These are phyloP conservation scores for Aulographum hederae DNA, from an alignment of 2,329 filamentous ascomycete species.

Conservation along the genomic window DNA sequence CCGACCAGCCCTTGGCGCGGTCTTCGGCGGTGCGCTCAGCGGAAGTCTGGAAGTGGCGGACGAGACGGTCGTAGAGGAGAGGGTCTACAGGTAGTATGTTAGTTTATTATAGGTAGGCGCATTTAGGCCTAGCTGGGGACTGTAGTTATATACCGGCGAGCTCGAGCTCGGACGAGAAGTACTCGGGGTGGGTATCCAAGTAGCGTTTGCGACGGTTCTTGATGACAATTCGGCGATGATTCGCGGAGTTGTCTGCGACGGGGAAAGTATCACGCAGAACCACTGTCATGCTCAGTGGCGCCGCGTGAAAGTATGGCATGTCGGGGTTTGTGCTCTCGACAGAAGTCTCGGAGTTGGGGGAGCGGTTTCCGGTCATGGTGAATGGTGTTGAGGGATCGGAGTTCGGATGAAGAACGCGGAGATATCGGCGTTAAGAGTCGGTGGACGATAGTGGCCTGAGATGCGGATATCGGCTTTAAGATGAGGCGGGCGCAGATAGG, in stretches of 20 bases:
- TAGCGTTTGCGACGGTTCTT: constrained; percentile 69
- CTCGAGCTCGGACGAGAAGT: constrained; percentile 46
- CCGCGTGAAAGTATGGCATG: constrained; percentile 5
- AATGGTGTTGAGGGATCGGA: too few species aligned
- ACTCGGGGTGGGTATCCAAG: constrained; percentile 52
- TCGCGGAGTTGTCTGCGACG: constrained; percentile 9
- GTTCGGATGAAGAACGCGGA: too few species aligned
- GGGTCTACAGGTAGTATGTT: constrained; percentile 35
- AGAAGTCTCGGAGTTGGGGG: too few species aligned
- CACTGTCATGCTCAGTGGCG: neutral
- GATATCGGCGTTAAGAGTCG: too few species aligned
- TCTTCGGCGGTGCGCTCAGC: constrained; percentile 58
- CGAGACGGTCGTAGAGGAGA: constrained; percentile 61
- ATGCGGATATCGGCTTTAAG: too few species aligned
- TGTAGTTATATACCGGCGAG: constrained; percentile 29
- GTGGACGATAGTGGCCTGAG: too few species aligned
- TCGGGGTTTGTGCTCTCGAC: neutral
- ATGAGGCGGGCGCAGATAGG: too few species aligned
- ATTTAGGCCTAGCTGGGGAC: too few species aligned
- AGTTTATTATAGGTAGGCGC: constrained; percentile 2
- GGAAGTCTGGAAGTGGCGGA: constrained; percentile 58
- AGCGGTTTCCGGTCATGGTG: too few species aligned
- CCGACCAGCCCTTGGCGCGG: constrained; percentile 57
- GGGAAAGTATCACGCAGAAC: constrained; percentile 5
- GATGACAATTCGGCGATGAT: constrained; percentile 34